Evolutionary conservation across 805 yeast genomes (phyloP).

Genomic region (Naumovozyma dairenensis): DNA sequence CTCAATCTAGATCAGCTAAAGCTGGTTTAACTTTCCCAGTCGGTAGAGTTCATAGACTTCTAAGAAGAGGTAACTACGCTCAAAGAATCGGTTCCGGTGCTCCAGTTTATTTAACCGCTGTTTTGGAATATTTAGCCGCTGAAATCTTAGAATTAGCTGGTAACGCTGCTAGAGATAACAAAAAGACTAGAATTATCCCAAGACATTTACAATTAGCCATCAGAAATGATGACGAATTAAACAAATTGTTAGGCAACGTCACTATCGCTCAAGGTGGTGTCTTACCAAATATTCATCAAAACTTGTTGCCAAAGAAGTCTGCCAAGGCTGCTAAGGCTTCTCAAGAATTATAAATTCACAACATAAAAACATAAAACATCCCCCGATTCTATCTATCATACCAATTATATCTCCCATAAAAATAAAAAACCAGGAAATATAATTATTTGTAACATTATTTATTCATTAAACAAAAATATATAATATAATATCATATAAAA

Average conservation of each 20-base stretch:
- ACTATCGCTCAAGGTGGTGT: constrained; percentile 99
- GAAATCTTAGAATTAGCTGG: constrained; percentile 98
- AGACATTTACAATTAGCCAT: constrained; percentile 97
- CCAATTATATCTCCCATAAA: no score
- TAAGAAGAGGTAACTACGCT: constrained; percentile 96
- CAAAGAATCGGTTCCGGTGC: constrained; percentile 99
- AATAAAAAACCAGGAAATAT: no score
- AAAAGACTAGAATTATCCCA: constrained; percentile 97
- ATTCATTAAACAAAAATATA: no score
- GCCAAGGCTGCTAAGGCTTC: constrained; percentile 51
- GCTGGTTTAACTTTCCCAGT: constrained; percentile 99
- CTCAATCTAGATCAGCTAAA: constrained; percentile 96
- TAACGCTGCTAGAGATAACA: constrained; percentile 98
- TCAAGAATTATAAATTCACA: constrained; percentile 45
- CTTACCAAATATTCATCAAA: constrained; percentile 91
- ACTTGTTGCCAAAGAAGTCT: constrained; percentile 76
- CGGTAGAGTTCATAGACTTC: constrained; percentile 95
- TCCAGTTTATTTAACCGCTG: constrained; percentile 95
- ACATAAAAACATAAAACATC: neutral
- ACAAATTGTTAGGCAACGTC: constrained; percentile 85
- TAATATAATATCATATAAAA: no score
- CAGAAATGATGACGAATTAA: constrained; percentile 97
- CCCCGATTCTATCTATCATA: no score
- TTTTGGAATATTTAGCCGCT: constrained; percentile 92
- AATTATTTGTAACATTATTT: no score